A percentile compares a stretch with the other conserved stretches of the same genome.
phyloP scores from a whole-genome alignment of 2,329 filamentous ascomycete species.

The Fusarium clavum region DNA sequence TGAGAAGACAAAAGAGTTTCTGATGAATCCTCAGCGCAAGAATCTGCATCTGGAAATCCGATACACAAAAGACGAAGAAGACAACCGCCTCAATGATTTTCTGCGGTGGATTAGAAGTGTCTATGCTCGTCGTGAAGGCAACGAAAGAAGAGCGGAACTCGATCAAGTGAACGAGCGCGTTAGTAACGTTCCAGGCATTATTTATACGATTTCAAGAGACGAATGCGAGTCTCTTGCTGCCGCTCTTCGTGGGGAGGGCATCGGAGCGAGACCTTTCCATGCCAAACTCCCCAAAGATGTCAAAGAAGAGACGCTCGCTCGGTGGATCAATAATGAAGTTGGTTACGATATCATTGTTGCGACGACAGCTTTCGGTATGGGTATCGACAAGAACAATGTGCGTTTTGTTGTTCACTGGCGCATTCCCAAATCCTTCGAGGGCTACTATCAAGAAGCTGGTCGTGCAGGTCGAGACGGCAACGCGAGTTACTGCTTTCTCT shows the following conservation, averaged over 20 bases:
- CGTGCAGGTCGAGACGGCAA: conserved; percentile 91
- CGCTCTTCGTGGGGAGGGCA: conserved; percentile 73
- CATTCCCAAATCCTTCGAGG: conserved; percentile 92
- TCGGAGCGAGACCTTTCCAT: conserved; percentile 80
- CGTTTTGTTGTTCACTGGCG: conserved; percentile 97
- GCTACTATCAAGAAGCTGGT: conserved; percentile 95
- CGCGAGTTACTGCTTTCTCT: conserved; percentile 86
- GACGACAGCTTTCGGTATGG: conserved; percentile 97
- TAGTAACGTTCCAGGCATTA: conserved; percentile 79
- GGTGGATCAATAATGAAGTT: conserved; percentile 78
- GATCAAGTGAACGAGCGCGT: conserved; percentile 63
- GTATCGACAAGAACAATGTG: conserved; percentile 95
- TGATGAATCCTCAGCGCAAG: conserved; percentile 83
- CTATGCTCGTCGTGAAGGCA: conserved; percentile 73
- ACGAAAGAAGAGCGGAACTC: conserved; percentile 70
- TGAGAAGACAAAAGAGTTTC: conserved; percentile 76
- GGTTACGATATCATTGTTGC: conserved; percentile 94
- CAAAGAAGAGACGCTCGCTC: conserved; percentile 76
- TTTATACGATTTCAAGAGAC: conserved; percentile 80
- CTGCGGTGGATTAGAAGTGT: conserved; percentile 80
- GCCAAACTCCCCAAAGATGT: conserved; percentile 73
- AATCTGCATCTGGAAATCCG: conserved; percentile 93
- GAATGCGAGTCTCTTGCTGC: conserved; percentile 79
- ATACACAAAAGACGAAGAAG: conserved; percentile 80
- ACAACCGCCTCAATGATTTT: conserved; percentile 79